These are phyloP conservation scores for Deuterostichococcus epilithicus DNA, from an alignment of 139 green algal species.

Conservation along the genomic window DNA sequence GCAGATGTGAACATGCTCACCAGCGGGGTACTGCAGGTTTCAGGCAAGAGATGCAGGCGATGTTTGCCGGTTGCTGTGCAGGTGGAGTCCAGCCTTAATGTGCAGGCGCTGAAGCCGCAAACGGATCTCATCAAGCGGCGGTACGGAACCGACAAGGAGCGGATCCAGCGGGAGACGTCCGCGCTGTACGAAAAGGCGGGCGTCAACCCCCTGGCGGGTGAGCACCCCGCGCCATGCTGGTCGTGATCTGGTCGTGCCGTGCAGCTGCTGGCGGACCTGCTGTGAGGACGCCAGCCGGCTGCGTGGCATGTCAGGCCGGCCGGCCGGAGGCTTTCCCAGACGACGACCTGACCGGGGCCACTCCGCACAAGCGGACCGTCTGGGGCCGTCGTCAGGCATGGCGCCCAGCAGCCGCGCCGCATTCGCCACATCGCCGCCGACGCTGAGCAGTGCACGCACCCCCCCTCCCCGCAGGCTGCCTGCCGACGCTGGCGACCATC, in stretches of 20 bases:
- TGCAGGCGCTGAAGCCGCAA: constrained; percentile 82
- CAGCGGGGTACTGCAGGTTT: no score
- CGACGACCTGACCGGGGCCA: no score
- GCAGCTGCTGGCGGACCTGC: not conserved
- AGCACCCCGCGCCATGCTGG: not conserved
- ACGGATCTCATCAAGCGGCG: constrained; percentile 83
- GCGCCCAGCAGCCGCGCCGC: no score
- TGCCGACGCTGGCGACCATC: constrained; percentile 87
- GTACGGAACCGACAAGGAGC: constrained; percentile 85
- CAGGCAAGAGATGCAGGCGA: no score
- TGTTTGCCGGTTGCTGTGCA: constrained; percentile 14
- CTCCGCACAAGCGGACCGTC: no score
- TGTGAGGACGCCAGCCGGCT: not conserved
- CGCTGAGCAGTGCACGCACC: no score
- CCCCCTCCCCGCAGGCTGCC: constrained; percentile 79
- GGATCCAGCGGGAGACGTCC: constrained; percentile 70
- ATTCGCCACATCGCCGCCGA: no score
- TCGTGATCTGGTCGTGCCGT: not conserved
- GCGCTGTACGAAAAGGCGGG: constrained; percentile 84
- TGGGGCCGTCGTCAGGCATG: no score
- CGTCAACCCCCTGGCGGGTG: constrained; percentile 77
- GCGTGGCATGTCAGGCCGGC: not conserved
- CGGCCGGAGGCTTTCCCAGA: no score
- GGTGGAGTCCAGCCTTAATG: constrained; percentile 72
- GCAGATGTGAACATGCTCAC: no score